Evolutionary conservation across 352 stramenopile species (phyloP), one percentile per base, ranked within the genome.

Genomic region (Phytopythium cucurbitacearum): DNA sequence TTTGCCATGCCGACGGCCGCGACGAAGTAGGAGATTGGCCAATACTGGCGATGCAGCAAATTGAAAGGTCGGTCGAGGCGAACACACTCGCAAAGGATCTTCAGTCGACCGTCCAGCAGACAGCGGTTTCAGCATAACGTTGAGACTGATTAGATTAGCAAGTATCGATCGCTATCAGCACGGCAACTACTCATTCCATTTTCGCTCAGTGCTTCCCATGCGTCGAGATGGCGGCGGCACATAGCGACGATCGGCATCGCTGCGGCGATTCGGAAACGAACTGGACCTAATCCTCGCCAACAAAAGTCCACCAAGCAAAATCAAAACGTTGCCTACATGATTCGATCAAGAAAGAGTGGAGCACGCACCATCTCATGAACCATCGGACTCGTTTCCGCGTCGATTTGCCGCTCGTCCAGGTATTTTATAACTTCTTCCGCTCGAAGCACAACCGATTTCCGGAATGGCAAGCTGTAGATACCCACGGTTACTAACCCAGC

Each of bases 191-290:
- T 28, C 21, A 28, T 28, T 28, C 21, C 21, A 28, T 1, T 28
- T 2, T 28, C 40, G 11, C 13, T 46, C 9, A 54, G 21, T 6
- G 16, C 33, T 54, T 54, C 35, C 60, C 56, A 38, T 59, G 47
- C 7, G 53, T 69, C 37, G 64, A 55, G 32, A 83, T 53, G 21
- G 73, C 49, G 5, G 76, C 72, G n/a, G 60, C 59, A n/a, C 82
- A 90, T 40, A 92, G 57, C 4, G 77, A 84, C 11, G 82, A 90
- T 49, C 74, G 77, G 4, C 71, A 72, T 16, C 80, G 79, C 40
- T 69, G 57, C 10, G 80, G 77, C 4, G 77, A 76, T 9, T 59
- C 51, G 43, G 80, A 46, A 7, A 89, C 80, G 52, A 92, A 92
- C 47, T 89, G 69, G 40, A 92, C 73, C 82, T 92, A 47, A 28